Base-by-base conservation (phyloP, 495 filamentous ascomycete species). In the Cenococcum geophilum region DNA sequence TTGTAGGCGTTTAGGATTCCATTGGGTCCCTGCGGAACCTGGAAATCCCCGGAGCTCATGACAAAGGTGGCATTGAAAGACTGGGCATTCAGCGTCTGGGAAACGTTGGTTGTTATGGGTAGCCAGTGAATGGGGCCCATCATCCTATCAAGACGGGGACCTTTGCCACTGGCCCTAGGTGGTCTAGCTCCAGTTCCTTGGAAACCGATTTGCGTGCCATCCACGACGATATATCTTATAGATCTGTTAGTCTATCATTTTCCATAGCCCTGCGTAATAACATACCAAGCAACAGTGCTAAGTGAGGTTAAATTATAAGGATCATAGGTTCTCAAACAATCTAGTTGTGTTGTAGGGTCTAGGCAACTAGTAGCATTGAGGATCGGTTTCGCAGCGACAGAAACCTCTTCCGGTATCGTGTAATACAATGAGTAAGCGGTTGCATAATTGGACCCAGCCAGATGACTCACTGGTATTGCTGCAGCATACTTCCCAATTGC, bases 401-500 rank as follows among this genome's bases (percentile, higher is more conserved):
- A 60, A 57, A 78, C 71, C 60, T 80, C 70, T 18, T 62, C 64
- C 6, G 27, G 27, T 62, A 82, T 76, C 32, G 74, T 79, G 67
- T 77, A 76, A 59, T 82, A 80, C 57, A 57, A 8, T 4, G 76
- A 77, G 60, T 78, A 81, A 0, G 75, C 71, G 0, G 73, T 76
- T 1, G 68, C 68, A 47, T 69, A 69, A 18, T 58, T 54, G 4
- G 71, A 71, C 0, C 80, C 80, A 4, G 75, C 79, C 1, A 81
- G 75, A 51, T 78, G 79, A 60, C 74, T 78, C 40, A 78, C 67
- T 37, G 74, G 74, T 53, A 84, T 80, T 4, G 79, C 81, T 9
- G 65, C 71, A 2, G 73, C 66, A 62, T 80, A 82, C 59, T 80
- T 79, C 22, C 75, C 75, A n/a, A 68, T 64, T 11, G 60, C 61